Percentiles rank a stretch among this genome's conserved stretches.
These are phyloP conservation scores for Saccharomyces pastorianus DNA, from an alignment of 1,139 yeast genomes.

Conservation along the genomic window DNA sequence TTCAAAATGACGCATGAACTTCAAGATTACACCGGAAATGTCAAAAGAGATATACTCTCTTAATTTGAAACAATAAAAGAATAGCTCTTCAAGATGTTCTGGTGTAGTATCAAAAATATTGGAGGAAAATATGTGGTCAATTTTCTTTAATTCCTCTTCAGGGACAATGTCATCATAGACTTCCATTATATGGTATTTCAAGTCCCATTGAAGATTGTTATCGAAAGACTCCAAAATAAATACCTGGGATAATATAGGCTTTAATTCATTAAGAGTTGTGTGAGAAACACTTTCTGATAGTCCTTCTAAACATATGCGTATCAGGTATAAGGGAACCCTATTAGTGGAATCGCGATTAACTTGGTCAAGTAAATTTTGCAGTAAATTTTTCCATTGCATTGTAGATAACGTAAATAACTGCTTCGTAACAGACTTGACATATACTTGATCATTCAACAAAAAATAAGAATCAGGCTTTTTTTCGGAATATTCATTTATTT, in stretches of 20 bases:
- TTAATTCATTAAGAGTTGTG: slow-evolving; percentile 21
- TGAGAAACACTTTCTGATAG: slow-evolving; percentile 15
- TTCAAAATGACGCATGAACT: slow-evolving; percentile 31
- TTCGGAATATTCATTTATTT: background rate
- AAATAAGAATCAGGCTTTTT: background rate
- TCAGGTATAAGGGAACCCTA: slow-evolving; percentile 4
- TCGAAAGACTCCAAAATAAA: slow-evolving; percentile 18
- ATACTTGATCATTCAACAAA: background rate
- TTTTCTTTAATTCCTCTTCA: slow-evolving; percentile 13
- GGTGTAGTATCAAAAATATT: background rate
- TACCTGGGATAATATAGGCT: slow-evolving; percentile 18
- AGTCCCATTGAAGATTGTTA: slow-evolving; percentile 36
- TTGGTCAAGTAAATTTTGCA: slow-evolving; percentile 12
- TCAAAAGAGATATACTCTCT: slow-evolving; percentile 39
- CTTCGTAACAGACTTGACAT: background rate
- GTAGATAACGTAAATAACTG: slow-evolving; percentile 35
- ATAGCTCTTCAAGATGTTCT: slow-evolving; percentile 25
- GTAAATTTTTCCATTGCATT: slow-evolving; percentile 34
- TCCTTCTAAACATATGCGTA: slow-evolving; percentile 17
- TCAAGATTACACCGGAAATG: slow-evolving; percentile 13
- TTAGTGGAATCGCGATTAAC: slow-evolving; percentile 7
- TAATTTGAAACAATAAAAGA: slow-evolving; percentile 39
- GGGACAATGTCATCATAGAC: slow-evolving; percentile 39
- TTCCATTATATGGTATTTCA: slow-evolving; percentile 42
- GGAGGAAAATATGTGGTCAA: background rate